A percentile compares a stretch with the other conserved stretches of the same genome.
Conservation (phyloP, 2,329 filamentous ascomycete species). For the Sclerotinia glacialis region DNA sequence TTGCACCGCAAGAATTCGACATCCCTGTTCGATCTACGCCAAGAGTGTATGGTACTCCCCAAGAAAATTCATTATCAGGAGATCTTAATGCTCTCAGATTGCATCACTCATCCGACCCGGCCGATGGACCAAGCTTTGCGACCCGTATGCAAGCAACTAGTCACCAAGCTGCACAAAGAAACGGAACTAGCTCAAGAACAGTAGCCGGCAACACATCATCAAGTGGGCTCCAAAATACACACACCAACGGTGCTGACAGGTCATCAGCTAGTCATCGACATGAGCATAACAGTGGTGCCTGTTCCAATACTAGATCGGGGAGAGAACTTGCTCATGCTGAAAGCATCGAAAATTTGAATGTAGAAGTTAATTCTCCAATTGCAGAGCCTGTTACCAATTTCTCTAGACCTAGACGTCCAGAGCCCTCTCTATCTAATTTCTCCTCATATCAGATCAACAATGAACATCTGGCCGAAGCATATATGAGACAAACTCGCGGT, state of each 20-base stretch:
- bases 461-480: no score
- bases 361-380: not conserved
- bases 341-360: no score
- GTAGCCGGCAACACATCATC: no score
- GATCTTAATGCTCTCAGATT: not conserved
- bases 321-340: no score
- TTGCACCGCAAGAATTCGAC: not conserved
- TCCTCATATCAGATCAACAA: no score
- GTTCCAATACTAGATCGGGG: no score
- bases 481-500: no score
- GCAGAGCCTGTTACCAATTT: not conserved
- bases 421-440: no score
- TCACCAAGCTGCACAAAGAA: not conserved
- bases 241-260: no score
- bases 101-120: not conserved
- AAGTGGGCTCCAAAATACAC: not conserved
- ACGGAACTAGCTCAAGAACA: fast-evolving
- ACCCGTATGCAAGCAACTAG: no score
- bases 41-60: not conserved
- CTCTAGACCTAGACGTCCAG: not conserved
- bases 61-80: not conserved
- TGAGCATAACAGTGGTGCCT: not conserved
- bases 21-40: not conserved
- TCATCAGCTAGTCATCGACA: not conserved
- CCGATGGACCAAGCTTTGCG: no score